Evolutionary conservation across 768 basidiomycete species (phyloP).

Genomic region (Kwoniella dendrophila): DNA sequence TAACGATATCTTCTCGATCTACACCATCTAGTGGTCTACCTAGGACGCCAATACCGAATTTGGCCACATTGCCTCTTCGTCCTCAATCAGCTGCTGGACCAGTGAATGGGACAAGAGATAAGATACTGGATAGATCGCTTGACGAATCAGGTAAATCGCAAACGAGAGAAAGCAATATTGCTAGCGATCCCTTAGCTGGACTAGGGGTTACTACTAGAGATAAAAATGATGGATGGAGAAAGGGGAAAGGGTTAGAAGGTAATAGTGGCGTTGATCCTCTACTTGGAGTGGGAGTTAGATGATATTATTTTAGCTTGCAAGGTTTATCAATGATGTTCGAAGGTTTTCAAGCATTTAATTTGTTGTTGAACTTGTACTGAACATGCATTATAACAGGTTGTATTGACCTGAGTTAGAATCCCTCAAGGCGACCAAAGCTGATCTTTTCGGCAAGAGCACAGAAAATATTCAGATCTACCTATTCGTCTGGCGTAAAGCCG

Average conservation of each 20-base stretch:
- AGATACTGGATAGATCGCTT: neutral
- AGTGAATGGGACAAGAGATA: neutral
- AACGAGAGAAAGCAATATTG: neutral
- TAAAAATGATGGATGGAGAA: conserved; percentile 9
- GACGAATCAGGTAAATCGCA: neutral
- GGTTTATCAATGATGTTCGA: too few relatives aligned
- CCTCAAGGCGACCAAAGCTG: too few relatives aligned
- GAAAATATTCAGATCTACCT: too few relatives aligned
- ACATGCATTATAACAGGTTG: too few relatives aligned
- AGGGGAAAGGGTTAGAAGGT: neutral
- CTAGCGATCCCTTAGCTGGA: conserved; percentile 25
- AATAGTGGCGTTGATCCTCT: conserved; percentile 5
- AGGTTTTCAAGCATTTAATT: too few relatives aligned
- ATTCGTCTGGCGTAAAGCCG: too few relatives aligned
- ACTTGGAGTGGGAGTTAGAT: conserved; percentile 17
- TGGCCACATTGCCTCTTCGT: conserved; percentile 11
- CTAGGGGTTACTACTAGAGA: conserved; percentile 13
- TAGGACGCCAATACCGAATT: conserved; percentile 5
- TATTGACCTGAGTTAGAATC: too few relatives aligned
- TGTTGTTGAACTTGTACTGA: too few relatives aligned
- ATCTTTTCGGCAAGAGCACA: too few relatives aligned
- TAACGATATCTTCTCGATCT: conserved; percentile 7
- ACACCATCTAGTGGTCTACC: conserved; percentile 11
- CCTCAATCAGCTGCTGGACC: neutral
- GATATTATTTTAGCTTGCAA: too few relatives aligned